Base-by-base conservation (phyloP, 345 rosid genomes). In the Pugionium cornutum region DNA sequence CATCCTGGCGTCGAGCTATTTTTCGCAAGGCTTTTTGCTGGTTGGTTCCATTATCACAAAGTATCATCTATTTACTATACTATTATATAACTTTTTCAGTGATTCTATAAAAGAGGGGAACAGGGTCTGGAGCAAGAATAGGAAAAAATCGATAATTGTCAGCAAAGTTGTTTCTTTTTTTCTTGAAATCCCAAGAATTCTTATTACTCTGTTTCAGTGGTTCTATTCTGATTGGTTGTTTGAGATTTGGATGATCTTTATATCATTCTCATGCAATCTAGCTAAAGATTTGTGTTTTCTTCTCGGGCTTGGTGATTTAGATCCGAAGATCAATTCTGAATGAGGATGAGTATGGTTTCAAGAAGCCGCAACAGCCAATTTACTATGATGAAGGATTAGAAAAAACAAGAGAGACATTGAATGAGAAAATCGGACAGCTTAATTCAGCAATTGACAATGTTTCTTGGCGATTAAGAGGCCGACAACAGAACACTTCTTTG, bases 301-400 rank as follows among this genome's bases (percentile, higher is more conserved):
- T 33, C 42, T 26, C 35, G 32, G 3, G 7, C 5, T 56, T 53
- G 32, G 52, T 57, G 31, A 59, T 68, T 55, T 69, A 91, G 98
- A 89, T 92, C 34, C 78, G 96, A 79, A 89, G 91, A 68, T 68
- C 91, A 11, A 53, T 92, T 40, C 81, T 87, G 44, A 83, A 79
- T 69, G 97, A 87, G 76, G 87, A 92, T 54, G 97, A 89, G 77
- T 76, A 82, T 42, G 97, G 97, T 49, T 87, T 89, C 66, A 75
- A 80, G 66, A 81, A 53, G 75, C 87, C 96, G 11, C 80, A 79
- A 80, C 77, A 86, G 67, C 89, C 89, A 49, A 74, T 82, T 1
- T 92, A 92, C 64, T 87, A 86, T 53, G 98, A 92, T 44, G 97
- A 92, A 78, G 91, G 95, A 50, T 82, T 89, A 69, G 96, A 87